Base-by-base conservation (phyloP, 2,329 filamentous ascomycete genomes). In the Aspergillus amoenus region DNA sequence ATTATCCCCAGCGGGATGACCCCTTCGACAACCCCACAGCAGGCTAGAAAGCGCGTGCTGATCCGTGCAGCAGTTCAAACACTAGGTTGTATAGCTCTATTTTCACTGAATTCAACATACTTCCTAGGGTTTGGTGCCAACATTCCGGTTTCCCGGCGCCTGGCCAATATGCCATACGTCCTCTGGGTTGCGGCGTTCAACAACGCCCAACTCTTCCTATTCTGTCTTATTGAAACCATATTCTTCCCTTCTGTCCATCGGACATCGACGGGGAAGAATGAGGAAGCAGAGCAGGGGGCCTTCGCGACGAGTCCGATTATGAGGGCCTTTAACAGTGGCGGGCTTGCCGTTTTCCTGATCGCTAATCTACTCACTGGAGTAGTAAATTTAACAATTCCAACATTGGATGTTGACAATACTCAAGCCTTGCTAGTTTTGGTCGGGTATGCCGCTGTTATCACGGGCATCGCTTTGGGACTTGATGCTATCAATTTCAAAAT, bases 171-270 rank as follows among this genome's bases (percentile, higher is more conserved):
- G 61, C 92, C 94, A 0, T 99, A 99, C 71, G 84, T 97, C 43
- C 80, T 96, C 44, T 97, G 93, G 92, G 88, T 96, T 7, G 83
- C 87, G n/a, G 88, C 91, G 3, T 97, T 94, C 80, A 99, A 97
- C 78, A 88, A 85, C 60, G 81, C 83, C n/a, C 91, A 96, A 71
- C 79, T 99, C 9, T 79, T 90, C 7, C 81, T 88, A 1, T 96
- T 93, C 73, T 92, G 87, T 67, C 71, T 87, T 13, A 82, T 94
- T 22, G 93, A 99, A 72, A 87, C 84, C 3, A 24, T 90, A 3
- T 87, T 93, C 73, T 96, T 96, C 73, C 90, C 91, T 0, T 78
- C 81, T 2, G 82, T 88, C 5, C 85, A 91, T 73, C 85, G 82
- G 60, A 82, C 84, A 2, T 74, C 75, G 1, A 75, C 84, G 1